Conservation (phyloP, 257 asterid genomes). For the Henckelia pumila region DNA sequence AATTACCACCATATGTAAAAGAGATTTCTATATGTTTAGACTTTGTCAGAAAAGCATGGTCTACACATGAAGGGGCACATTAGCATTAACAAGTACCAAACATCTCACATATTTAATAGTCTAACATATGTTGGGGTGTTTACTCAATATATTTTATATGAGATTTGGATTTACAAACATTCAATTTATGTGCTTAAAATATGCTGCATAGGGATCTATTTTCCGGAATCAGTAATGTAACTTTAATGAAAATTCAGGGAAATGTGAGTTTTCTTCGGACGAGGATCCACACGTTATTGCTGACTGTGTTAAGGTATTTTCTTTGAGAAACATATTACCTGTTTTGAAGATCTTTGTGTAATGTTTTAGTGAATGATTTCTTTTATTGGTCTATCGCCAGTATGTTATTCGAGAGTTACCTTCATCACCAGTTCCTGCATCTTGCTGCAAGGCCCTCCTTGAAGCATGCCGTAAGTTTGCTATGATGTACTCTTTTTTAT, state of each 20-base stretch:
- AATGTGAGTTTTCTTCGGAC: constrained; percentile 66
- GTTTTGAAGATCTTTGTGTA: constrained; percentile 16
- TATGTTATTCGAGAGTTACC: constrained; percentile 94
- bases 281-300: constrained; percentile 98
- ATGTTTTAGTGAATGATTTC: constrained; percentile 20
- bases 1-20: too few species aligned
- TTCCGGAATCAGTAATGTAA: constrained; percentile 11
- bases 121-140: neutral
- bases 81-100: neutral
- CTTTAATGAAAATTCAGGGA: constrained; percentile 48
- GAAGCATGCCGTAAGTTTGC: constrained; percentile 82
- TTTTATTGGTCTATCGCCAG: constrained; percentile 39
- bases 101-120: neutral
- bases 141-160: neutral
- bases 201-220: constrained; percentile 17
- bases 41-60: neutral
- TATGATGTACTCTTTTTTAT: constrained; percentile 16
- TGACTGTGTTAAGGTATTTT: constrained; percentile 89
- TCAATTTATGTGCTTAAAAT: constrained; percentile 7
- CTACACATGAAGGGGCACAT: neutral
- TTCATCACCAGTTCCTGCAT: constrained; percentile 98
- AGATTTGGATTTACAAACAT: neutral
- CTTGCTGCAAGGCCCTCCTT: constrained; percentile 98
- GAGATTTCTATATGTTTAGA: neutral
- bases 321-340: constrained; percentile 19